Evolutionary conservation across 202 grass and related monocot species (phyloP), one percentile per base, ranked within the genome.

Genomic region (Setaria viridis): DNA sequence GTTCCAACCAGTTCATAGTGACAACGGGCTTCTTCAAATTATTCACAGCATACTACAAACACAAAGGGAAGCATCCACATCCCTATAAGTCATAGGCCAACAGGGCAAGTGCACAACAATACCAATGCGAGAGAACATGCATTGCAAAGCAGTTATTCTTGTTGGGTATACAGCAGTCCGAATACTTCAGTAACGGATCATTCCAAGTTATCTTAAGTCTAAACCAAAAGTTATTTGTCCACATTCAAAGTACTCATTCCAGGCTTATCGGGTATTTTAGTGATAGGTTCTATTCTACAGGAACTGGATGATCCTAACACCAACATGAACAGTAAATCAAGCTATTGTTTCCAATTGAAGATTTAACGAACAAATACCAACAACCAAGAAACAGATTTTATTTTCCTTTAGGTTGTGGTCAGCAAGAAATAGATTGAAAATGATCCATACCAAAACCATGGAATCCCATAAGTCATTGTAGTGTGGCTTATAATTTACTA

Each of bases 21-120:
- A 98, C 86, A 88, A 94, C 86, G 43, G 96, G 96, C 83, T 98
- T 98, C 85, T 98, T 98, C 59, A 94, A 80, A 86, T 17, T 72
- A 91, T 94, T 91, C 82, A 91, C 42, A 32, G 96, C 96, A 91
- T 91, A 94, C 96, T 98, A 74, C 67, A 89, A 57, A 67, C 84
- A 78, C 74, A 80, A 82, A 69, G 85, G 79, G 55, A 87, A 58
- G 83, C 37, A 82, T 69, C 14, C 62, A 70, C 30, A 68, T 81
- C 20, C 35, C 11, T 43, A 72, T 84, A 81, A 84, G 30, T 78
- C 79, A 70, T 76, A 67, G 65, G 9, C 35, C 37, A 70, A 68
- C 21, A 74, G 50, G 8, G 37, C 37, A 83, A 63, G 29, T 32
- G 29, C 60, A 32, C 60, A 63, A 10, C 49, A 70, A 37, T 80